These are phyloP conservation scores for Pilasporangium apinafurcum DNA, from an alignment of 352 stramenopile species.

Conservation along the genomic window DNA sequence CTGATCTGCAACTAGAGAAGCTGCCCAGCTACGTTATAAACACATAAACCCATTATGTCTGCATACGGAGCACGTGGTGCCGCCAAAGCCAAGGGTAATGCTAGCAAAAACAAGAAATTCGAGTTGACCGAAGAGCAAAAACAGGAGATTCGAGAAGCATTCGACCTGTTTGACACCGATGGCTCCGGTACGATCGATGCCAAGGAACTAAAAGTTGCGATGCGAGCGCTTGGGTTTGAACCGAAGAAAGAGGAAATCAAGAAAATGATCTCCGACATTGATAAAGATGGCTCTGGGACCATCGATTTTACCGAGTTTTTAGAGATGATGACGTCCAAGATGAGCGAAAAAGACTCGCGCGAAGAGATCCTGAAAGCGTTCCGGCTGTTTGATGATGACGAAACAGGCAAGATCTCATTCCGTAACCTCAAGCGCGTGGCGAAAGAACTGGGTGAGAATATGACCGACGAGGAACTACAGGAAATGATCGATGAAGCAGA, in stretches of 20 bases:
- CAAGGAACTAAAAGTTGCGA: constrained; percentile 94
- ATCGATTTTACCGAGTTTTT: constrained; percentile 98
- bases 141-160: constrained; percentile 93
- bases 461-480: constrained; percentile 96
- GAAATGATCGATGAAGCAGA: constrained; percentile 98
- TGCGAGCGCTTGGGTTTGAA: constrained; percentile 95
- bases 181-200: constrained; percentile 92
- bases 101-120: constrained; percentile 79
- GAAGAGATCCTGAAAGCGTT: constrained; percentile 98
- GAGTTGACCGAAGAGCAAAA: constrained; percentile 93
- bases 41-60: constrained; percentile 38
- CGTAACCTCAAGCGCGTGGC: constrained; percentile 96
- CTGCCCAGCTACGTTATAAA: neutral
- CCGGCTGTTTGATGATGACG: constrained; percentile 96
- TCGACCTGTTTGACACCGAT: constrained; percentile 97
- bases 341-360: constrained; percentile 94
- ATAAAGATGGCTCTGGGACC: constrained; percentile 91
- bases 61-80: constrained; percentile 53
- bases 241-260: constrained; percentile 98
- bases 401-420: constrained; percentile 96
- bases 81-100: constrained; percentile 61
- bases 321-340: constrained; percentile 97
- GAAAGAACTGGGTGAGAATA: constrained; percentile 96
- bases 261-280: constrained; percentile 95
- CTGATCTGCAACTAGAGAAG: too few relatives aligned